Evolutionary conservation across 257 asterid genomes (phyloP).

Genomic region (Linderniella brevidens): DNA sequence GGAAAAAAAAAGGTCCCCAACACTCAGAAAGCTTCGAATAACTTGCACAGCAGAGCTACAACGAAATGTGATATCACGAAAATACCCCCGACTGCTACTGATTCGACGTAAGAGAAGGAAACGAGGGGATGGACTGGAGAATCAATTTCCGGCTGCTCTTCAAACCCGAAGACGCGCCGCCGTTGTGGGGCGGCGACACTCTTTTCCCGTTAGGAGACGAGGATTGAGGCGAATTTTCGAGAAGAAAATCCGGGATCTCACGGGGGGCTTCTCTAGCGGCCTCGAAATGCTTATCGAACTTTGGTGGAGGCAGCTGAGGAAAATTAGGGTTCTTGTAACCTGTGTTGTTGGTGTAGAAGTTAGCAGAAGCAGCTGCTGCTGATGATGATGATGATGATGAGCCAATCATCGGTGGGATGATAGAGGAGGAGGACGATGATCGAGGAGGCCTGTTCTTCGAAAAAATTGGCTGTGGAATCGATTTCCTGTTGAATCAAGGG

Average conservation of each 20-base stretch:
- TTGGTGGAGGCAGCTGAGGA: constrained; percentile 35
- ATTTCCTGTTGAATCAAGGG: constrained; percentile 22
- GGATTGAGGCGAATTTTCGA: constrained; percentile 29
- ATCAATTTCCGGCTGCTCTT: constrained; percentile 67
- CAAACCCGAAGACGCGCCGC: constrained; percentile 18
- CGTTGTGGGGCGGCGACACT: constrained; percentile 54
- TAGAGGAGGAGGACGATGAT: constrained; percentile 27
- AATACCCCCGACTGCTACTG: constrained; percentile 30
- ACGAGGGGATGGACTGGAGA: constrained; percentile 57
- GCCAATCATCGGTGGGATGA: constrained; percentile 17
- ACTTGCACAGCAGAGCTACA: too few species aligned
- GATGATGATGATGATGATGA: too few species aligned
- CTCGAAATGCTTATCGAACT: constrained; percentile 30
- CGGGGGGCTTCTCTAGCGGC: constrained; percentile 21
- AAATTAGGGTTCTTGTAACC: constrained; percentile 26
- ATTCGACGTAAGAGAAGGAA: constrained; percentile 51
- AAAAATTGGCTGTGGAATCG: constrained; percentile 31
- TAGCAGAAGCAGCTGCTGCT: too few species aligned
- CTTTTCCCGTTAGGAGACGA: constrained; percentile 78
- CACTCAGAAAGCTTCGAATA: too few species aligned
- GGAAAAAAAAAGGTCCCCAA: too few species aligned
- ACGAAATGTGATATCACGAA: background rate
- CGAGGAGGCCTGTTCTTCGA: constrained; percentile 49
- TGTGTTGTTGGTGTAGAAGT: constrained; percentile 9
- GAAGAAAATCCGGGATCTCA: constrained; percentile 58